phyloP scores from a whole-genome alignment of 2,329 filamentous ascomycete species.

The Colletotrichum eleusines region DNA sequence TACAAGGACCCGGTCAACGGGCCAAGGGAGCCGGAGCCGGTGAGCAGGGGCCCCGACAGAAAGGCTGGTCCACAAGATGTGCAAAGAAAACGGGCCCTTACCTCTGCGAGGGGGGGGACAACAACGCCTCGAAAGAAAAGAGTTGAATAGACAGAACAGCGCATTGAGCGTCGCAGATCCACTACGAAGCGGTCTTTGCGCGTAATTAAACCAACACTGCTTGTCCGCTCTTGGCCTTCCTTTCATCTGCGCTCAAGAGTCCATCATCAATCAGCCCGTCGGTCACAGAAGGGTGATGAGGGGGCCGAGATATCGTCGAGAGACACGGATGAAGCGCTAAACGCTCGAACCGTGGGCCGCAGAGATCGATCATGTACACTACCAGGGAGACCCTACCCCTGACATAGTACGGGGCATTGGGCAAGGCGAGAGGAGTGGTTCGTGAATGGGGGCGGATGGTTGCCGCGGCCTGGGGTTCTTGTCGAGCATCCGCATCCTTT shows the following conservation, averaged over 20 bases:
- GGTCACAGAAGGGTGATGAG: background rate
- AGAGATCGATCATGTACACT: constrained; percentile 29
- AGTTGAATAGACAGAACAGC: background rate
- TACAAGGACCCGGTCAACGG: constrained; percentile 31
- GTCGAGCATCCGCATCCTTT: background rate
- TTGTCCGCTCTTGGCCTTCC: background rate
- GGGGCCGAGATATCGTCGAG: background rate
- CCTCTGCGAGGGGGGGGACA: background rate
- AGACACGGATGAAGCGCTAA: constrained; percentile 30
- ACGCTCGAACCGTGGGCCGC: constrained; percentile 31
- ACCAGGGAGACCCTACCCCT: constrained; percentile 19
- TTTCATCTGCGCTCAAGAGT: constrained; percentile 7
- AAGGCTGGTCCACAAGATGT: background rate
- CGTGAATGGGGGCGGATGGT: constrained; percentile 19
- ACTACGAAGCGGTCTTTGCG: constrained; percentile 21
- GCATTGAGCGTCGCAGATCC: background rate
- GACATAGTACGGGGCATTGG: constrained; percentile 21
- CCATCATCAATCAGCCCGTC: constrained; percentile 12
- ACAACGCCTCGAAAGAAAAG: background rate
- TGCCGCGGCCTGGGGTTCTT: constrained; percentile 12
- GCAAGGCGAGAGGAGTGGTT: constrained; percentile 11
- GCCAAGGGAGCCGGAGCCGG: constrained; percentile 32
- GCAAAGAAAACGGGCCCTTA: background rate
- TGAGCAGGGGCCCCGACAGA: constrained; percentile 5
- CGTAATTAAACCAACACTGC: constrained; percentile 20